Percentiles rank a stretch among this genome's conserved stretches.
Evolutionary conservation across 345 rosid genomes (phyloP).

Genomic region (Chamaenerion angustifolium): DNA sequence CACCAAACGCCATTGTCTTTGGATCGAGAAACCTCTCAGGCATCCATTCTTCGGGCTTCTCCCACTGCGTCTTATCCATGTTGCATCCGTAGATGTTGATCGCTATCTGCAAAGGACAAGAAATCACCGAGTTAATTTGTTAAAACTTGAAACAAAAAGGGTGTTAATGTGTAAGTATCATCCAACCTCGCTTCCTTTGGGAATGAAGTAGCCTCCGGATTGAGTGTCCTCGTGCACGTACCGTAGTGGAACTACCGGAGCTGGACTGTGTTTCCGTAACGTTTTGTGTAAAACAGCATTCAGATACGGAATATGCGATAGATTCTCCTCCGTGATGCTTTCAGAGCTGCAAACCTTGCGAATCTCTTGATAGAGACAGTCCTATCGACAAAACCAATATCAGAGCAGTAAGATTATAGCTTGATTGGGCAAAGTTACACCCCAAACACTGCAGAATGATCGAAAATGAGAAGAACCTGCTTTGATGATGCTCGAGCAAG

Average conservation of each 20-base stretch:
- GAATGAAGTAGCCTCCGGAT: conserved; percentile 57
- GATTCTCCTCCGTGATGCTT: conserved; percentile 48
- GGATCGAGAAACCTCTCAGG: conserved; percentile 67
- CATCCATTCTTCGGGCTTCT: conserved; percentile 50
- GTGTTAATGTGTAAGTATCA: too few relatives aligned
- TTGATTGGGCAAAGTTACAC: too few relatives aligned
- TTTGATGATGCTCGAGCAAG: conserved; percentile 49
- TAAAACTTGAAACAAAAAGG: too few relatives aligned
- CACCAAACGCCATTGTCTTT: conserved; percentile 92
- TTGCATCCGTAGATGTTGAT: conserved; percentile 81
- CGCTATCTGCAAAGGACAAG: conserved; percentile 47
- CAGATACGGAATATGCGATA: conserved; percentile 43
- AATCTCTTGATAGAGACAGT: conserved; percentile 32
- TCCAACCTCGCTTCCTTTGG: conserved; percentile 59
- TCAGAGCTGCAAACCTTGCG: conserved; percentile 36
- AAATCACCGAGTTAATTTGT: too few relatives aligned
- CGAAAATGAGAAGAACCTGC: conserved; percentile 16
- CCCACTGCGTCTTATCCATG: conserved; percentile 74
- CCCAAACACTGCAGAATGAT: too few relatives aligned
- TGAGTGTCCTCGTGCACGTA: conserved; percentile 62
- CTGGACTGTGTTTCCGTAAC: conserved; percentile 63
- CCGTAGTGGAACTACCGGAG: conserved; percentile 54
- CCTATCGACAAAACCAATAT: conserved; percentile 17
- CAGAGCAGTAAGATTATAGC: too few relatives aligned
- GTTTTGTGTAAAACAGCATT: conserved; percentile 73